These are phyloP conservation scores for Drechslerella coelobrocha DNA, from an alignment of 2,329 filamentous ascomycete genomes.

Conservation along the genomic window DNA sequence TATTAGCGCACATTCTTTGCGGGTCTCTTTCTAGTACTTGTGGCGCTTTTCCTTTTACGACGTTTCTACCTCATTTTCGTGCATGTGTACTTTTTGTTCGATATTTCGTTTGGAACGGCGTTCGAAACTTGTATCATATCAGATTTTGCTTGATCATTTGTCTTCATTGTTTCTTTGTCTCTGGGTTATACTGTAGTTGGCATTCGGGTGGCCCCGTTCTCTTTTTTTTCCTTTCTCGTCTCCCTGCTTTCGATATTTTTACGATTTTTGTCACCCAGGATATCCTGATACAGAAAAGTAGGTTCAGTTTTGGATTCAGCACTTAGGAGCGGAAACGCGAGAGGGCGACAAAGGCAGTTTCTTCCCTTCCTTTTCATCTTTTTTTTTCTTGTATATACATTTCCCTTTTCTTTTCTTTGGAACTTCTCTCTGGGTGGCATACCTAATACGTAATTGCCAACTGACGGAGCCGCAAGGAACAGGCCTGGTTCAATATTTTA, in stretches of 20 bases:
- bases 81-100: conserved; percentile 5
- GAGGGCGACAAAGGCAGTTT: neutral
- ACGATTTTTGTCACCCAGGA: neutral
- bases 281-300: neutral
- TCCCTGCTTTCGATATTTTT: neutral
- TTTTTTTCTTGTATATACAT: too few species aligned
- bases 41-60: conserved; percentile 2
- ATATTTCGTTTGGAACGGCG: conserved; percentile 17
- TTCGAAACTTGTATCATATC: conserved; percentile 26
- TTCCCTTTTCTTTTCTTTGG: too few species aligned
- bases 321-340: neutral
- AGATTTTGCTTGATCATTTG: neutral
- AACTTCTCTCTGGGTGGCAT: too few species aligned
- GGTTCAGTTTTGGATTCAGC: neutral
- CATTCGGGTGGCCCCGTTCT: neutral
- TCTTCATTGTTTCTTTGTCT: conserved; percentile 7
- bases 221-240: neutral
- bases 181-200: neutral
- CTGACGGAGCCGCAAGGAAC: too few species aligned
- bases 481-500: too few species aligned
- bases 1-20: conserved; percentile 9
- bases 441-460: too few species aligned
- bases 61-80: conserved; percentile 2
- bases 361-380: too few species aligned
- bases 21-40: neutral